Base-by-base conservation (phyloP, 2,329 filamentous ascomycete species). In the Penicillium sp. region DNA sequence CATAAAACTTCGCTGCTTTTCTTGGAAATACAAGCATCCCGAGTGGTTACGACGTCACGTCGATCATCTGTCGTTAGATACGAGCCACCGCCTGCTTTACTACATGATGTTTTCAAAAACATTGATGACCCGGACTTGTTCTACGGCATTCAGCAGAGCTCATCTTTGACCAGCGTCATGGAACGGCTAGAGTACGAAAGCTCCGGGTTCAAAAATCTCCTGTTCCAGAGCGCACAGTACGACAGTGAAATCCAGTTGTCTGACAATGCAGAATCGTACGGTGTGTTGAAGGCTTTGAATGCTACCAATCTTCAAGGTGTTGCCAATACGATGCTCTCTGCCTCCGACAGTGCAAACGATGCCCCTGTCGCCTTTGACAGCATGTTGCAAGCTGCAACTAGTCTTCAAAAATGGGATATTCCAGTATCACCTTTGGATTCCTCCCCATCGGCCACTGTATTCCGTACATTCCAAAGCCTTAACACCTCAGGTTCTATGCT, bases 81-180 rank as follows among this genome's bases (percentile, higher is more conserved):
- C 61, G 68, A 78, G 45, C 76, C 86, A 27, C 82, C 89, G 7
- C 80, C 83, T 4, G 84, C 89, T 31, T 79, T 95, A 1, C 78
- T 97, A 13, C 80, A 96, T 42, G 79, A 83, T 1, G 92, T 99
- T 3, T 99, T 94, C 70, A 88, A 90, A 68, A 93, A 90, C 57
- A 89, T 99, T 45, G 92, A 97, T 67, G 95, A 99, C 66, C 93
- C 92, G 2, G 94, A 99, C 71, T 88, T 91, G 0, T 99, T 96
- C 71, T 99, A 99, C 68, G 95, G 94, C 4, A 81, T 97, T 8
- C 84, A 90, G 40, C 89, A 95, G 71, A 84, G 84, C 39, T 83
- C 91, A 7, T 91, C 86, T 54, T 75, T 99, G 16, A 79, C 83
- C 16, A 90, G 88, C 12, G 88, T 97, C 1, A 79, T 97, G 55